Conservation (phyloP, 1,139 yeast species). For the Scheffersomyces insectosa region DNA sequence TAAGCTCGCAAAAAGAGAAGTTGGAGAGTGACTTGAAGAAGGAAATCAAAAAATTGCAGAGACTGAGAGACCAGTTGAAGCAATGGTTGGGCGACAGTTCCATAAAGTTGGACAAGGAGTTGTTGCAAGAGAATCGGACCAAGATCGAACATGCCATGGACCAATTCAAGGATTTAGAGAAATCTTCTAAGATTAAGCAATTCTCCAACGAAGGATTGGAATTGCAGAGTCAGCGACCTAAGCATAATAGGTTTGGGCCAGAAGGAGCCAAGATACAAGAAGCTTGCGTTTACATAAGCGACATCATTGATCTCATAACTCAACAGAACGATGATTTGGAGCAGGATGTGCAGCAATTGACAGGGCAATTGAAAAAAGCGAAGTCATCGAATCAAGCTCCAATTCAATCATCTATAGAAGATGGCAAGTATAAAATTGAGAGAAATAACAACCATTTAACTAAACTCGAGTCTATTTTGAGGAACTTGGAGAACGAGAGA, state of each 20-base stretch:
- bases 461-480: conserved; percentile 74
- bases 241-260: conserved; percentile 54
- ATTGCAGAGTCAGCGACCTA: conserved; percentile 51
- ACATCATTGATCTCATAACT: conserved; percentile 78
- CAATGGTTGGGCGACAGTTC: conserved; percentile 94
- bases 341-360: conserved; percentile 66
- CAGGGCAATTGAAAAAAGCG: conserved; percentile 49
- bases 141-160: conserved; percentile 94
- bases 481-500: conserved; percentile 79
- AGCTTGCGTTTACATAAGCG: conserved; percentile 68
- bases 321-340: conserved; percentile 81
- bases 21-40: conserved; percentile 91
- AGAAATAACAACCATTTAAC: conserved; percentile 80
- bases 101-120: conserved; percentile 80
- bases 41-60: conserved; percentile 92
- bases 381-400: conserved; percentile 38
- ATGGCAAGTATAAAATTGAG: conserved; percentile 63
- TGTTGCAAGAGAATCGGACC: conserved; percentile 75
- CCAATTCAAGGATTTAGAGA: conserved; percentile 91
- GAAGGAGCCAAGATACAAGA: conserved; percentile 73
- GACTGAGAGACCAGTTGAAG: conserved; percentile 93
- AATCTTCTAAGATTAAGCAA: conserved; percentile 92
- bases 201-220: conserved; percentile 93
- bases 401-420: conserved; percentile 56
- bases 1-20: conserved; percentile 90